Base-by-base conservation (phyloP, 345 rosid species). In the Salix purpurea region DNA sequence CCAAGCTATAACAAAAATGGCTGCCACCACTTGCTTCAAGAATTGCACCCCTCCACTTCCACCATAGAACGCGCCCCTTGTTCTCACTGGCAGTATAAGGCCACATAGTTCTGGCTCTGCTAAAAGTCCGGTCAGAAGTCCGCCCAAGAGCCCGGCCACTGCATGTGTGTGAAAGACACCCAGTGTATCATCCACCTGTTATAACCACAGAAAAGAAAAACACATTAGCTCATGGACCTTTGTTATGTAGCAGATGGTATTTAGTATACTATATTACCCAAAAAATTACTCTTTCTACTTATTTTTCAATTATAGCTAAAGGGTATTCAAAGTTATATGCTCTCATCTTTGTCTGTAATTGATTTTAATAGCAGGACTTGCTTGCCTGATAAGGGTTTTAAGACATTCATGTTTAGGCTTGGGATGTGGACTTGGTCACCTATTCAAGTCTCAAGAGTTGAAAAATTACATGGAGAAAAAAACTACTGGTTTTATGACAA, bases 101-200 rank as follows among this genome's bases (percentile, higher is more conserved):
- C 0, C 8, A 69, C 98, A 94, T 0, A 91, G 96, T 0, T 32
- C 81, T 9, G 98, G 98, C 80, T 91, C 91, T 2, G 98, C 98
- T 4, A 94, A 54, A 1, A 94, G 92, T 2, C 98, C 98, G 0
- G 98, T 94, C 40, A 89, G 82, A 24, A 91, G 78, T 44, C 90
- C 98, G 0, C 98, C 98, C 19, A 94, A 24, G 52, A 94, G 70
- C 9, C 98, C 98, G 0, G 98, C 97, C 16, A 94, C 98, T 0
- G 98, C 98, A 69, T 94, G 98, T 0, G 98, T 94, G 93, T 94
- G 95, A 75, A 94, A 92, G 70, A 91, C 98, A 5, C 92, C 98
- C 15, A 94, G 82, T 0, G 98, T 87, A 77, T 94, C 98, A 62
- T 94, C 98, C 18, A 91, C 88, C 97, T 93, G 67, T 36, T 23